A percentile compares a stretch with the other conserved stretches of the same genome.
Conservation (phyloP, 495 filamentous ascomycete species). For the Talaromyces proteolyticus region DNA sequence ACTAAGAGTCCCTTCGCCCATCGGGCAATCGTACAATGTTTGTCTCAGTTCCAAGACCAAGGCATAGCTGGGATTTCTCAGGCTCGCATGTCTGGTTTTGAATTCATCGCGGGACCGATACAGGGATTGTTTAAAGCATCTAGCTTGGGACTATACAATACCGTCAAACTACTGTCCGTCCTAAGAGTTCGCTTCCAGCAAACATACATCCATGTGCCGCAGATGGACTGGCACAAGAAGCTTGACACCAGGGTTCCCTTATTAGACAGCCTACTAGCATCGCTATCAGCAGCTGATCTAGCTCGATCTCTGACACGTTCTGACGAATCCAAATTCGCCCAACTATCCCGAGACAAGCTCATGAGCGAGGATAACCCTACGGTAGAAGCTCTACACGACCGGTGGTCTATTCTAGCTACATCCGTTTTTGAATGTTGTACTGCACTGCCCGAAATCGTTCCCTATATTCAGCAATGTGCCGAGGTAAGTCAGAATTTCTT, state of each 20-base stretch:
- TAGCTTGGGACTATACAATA: conserved; percentile 20
- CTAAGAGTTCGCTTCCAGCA: conserved; percentile 27
- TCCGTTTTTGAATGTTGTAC: conserved; percentile 37
- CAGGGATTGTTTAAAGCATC: conserved; percentile 29
- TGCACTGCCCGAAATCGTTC: conserved; percentile 26
- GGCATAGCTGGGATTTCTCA: conserved; percentile 8
- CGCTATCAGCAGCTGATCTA: conserved; percentile 25
- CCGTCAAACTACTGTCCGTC: conserved; percentile 31
- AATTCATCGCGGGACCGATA: conserved; percentile 33
- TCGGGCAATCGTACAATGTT: conserved; percentile 23
- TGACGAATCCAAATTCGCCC: conserved; percentile 23
- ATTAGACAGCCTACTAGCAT: conserved; percentile 24
- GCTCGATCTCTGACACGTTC: conserved; percentile 20
- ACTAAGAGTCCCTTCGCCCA: conserved; percentile 33
- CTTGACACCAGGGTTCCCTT: conserved; percentile 28
- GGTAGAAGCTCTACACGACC: conserved; percentile 10
- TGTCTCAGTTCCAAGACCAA: conserved; percentile 17
- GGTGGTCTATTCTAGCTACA: conserved; percentile 27
- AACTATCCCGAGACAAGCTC: conserved; percentile 17
- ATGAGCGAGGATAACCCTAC: conserved; percentile 12
- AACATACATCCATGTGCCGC: conserved; percentile 25
- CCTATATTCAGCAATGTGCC: conserved; percentile 27
- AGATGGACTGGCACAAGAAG: conserved; percentile 28
- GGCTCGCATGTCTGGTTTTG: conserved; percentile 18
- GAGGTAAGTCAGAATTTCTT: conserved; percentile 15